A percentile compares a stretch with the other conserved stretches of the same genome.
These are phyloP conservation scores for Phytopythium chamaehyphon DNA, from an alignment of 352 stramenopile genomes.

Conservation along the genomic window DNA sequence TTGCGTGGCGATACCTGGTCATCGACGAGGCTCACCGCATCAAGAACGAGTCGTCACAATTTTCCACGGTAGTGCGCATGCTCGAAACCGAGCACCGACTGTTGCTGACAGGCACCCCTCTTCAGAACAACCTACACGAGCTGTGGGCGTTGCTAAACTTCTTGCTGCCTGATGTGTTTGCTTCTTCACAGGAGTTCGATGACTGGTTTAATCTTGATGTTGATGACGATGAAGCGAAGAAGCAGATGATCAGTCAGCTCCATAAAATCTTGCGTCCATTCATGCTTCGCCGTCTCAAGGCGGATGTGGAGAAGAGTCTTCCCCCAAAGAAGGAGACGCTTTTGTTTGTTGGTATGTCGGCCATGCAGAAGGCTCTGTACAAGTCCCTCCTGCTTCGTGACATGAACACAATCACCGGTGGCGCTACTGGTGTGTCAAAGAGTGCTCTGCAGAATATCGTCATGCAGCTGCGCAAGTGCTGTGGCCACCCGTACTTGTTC, in stretches of 20 bases:
- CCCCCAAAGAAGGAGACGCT: conserved; percentile 98
- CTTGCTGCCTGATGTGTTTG: conserved; percentile 93
- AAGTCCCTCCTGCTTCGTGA: conserved; percentile 95
- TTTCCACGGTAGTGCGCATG: conserved; percentile 82
- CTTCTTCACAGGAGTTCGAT: conserved; percentile 81
- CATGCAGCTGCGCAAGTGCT: conserved; percentile 88
- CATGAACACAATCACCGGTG: conserved; percentile 88
- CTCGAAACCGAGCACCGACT: conserved; percentile 83
- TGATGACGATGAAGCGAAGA: conserved; percentile 86
- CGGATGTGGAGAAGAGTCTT: conserved; percentile 98
- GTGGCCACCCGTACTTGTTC: conserved; percentile 92
- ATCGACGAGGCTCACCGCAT: conserved; percentile 89
- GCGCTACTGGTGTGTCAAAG: conserved; percentile 60
- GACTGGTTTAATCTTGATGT: conserved; percentile 89
- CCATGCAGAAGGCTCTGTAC: conserved; percentile 96
- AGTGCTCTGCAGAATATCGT: conserved; percentile 85
- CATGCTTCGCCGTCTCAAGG: conserved; percentile 97
- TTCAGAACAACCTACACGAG: conserved; percentile 96
- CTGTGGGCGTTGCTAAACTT: conserved; percentile 95
- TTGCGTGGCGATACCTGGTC: conserved; percentile 87
- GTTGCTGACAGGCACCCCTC: conserved; percentile 92
- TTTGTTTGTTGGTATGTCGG: conserved; percentile 88
- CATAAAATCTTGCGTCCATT: conserved; percentile 92
- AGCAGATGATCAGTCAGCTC: conserved; percentile 87
- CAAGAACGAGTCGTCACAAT: conserved; percentile 88